phyloP scores from a whole-genome alignment of 306 rosid genomes.

The Corylus heterophylla region DNA sequence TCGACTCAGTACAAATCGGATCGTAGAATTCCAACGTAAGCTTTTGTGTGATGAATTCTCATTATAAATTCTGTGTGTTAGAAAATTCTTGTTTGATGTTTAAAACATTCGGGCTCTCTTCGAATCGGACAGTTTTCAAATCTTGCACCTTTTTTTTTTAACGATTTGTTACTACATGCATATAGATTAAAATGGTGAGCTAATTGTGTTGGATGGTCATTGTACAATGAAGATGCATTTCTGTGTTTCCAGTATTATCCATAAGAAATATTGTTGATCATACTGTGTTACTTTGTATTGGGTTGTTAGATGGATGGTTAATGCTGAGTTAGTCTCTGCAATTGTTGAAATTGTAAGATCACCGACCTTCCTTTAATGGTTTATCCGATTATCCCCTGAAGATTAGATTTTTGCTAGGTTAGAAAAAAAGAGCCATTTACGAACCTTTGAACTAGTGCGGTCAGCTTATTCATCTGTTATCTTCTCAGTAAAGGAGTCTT shows the following conservation, averaged over 20 bases:
- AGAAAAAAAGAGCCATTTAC: not conserved
- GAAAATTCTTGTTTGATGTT: not conserved
- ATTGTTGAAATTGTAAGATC: not conserved
- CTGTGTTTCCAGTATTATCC: not conserved
- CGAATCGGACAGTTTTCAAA: not conserved
- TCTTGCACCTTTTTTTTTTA: no score
- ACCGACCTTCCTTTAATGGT: not conserved
- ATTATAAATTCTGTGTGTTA: not conserved
- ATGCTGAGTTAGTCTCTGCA: not conserved
- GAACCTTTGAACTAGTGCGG: not conserved
- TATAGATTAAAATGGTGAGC: not conserved
- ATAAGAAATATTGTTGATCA: not conserved
- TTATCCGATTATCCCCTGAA: not conserved
- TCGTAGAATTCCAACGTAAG: slow-evolving; percentile 47
- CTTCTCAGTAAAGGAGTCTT: not conserved
- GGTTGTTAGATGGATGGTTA: not conserved
- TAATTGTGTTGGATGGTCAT: not conserved
- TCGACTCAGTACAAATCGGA: slow-evolving; percentile 27
- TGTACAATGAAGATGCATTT: not conserved
- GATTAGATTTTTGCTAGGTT: not conserved
- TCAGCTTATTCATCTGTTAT: not conserved
- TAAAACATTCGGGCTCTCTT: not conserved
- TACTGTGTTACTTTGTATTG: not conserved
- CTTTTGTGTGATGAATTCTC: not conserved
- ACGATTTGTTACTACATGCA: no score